Evolutionary conservation across 225 moss, liverwort and hornwort species (phyloP), one percentile per base, ranked within the genome.

Genomic region (Bryoerythrophyllum caledonicum): DNA sequence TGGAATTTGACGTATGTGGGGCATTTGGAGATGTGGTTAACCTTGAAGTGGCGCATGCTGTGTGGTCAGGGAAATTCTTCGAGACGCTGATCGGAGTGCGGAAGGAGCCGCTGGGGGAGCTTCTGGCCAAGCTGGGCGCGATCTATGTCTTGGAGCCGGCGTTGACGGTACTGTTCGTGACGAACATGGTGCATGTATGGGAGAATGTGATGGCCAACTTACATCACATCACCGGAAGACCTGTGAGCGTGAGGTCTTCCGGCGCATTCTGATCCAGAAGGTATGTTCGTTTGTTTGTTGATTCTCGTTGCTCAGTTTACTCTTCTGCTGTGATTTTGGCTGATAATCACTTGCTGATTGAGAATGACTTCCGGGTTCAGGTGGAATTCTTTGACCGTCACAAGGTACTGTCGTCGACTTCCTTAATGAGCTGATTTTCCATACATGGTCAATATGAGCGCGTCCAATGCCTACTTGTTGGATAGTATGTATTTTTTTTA

Each of bases 351-450:
- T 73, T 59, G 56, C 78, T 66, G 38, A 80, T 53, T 53, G 41
- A 21, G 23, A 41, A 19, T 67, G 55, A 7, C 65, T 83, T 26
- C 5, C 16, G 84, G 65, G 58, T 61, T 78, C 91, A 97, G 97
- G 97, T 99, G 91, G 97, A 89, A 70, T 99, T 99, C 75, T 99
- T 99, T 80, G 97, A 99, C 73, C 91, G 94, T 72, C 93, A 99
- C 84, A 99, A 99, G 97, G 97, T 97, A 91, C 79, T 75, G 84
- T 84, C 60, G 27, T 59, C 65, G 56, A 65, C 30, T 54, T 60
- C 74, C 51, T 30, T 70, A 54, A 16, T 27, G 28, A 32, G 56
- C 17, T 63, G 44, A 34, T 56, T 9, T 46, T 48, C 14, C 3
- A 20, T 25, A 23, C 14, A 10, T 2, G 13, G 60, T 35, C 14